Conservation (phyloP, 768 basidiomycete genomes). For the Amyloporia xantha region DNA sequence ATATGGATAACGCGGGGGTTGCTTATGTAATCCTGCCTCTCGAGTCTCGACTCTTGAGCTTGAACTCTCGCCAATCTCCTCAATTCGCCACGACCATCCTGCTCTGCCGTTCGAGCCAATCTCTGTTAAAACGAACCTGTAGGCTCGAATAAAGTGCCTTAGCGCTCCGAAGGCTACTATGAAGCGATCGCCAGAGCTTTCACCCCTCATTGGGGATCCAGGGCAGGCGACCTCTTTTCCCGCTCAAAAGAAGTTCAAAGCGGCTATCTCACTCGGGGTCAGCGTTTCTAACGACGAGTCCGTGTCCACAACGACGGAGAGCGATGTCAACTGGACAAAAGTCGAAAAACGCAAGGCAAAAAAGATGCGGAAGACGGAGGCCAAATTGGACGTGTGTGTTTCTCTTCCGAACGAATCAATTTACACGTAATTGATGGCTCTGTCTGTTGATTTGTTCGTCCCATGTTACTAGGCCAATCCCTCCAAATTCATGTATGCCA, state of each 20-base stretch:
- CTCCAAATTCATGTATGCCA: conserved; percentile 78
- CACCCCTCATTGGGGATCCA: conserved; percentile 1
- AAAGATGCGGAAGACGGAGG: conserved; percentile 53
- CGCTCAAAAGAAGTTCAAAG: conserved; percentile 17
- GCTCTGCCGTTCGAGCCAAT: too few relatives aligned
- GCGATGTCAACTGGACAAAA: conserved; percentile 53
- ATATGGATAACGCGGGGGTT: background rate
- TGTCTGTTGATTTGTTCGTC: background rate
- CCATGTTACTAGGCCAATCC: conserved; percentile 35
- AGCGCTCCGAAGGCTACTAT: background rate
- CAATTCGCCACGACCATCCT: background rate
- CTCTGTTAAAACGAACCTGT: too few relatives aligned
- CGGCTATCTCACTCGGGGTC: conserved; percentile 9
- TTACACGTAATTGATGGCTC: background rate
- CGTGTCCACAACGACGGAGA: background rate
- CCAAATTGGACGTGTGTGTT: conserved; percentile 54
- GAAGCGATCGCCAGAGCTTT: conserved; percentile 5
- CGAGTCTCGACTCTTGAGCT: background rate
- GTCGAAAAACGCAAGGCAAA: conserved; percentile 69
- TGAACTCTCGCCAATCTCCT: background rate
- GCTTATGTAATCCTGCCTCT: background rate
- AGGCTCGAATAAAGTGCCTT: background rate
- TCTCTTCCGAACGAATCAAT: background rate
- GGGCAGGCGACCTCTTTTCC: conserved; percentile 6
- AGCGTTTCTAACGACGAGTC: conserved; percentile 3